A percentile compares a stretch with the other conserved stretches of the same genome.
phyloP scores from a whole-genome alignment of 2,329 filamentous ascomycete species.

The Arthrobotrys megalospora region DNA sequence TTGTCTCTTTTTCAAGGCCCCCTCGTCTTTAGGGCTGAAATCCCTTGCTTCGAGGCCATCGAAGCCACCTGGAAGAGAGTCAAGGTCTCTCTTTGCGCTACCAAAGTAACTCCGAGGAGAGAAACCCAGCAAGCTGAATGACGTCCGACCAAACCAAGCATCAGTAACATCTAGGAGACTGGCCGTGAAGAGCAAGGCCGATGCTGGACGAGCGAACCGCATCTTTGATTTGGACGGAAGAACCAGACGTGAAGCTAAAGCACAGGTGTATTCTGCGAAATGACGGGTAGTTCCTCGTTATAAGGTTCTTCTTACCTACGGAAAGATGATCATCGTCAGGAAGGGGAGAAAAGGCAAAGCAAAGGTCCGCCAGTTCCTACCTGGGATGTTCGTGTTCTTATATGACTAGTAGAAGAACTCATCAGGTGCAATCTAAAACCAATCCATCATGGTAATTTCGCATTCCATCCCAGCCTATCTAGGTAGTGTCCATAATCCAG shows the following conservation, averaged over 20 bases:
- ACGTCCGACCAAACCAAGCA: neutral
- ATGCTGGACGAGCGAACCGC: conserved; percentile 32
- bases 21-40: neutral
- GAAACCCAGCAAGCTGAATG: neutral
- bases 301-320: conserved; percentile 12
- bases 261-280: conserved; percentile 4
- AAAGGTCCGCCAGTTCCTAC: conserved; percentile 4
- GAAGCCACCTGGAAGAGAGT: neutral
- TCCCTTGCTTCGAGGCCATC: conserved; percentile 26
- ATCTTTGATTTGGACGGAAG: conserved; percentile 16
- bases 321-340: conserved; percentile 46
- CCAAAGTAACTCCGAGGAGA: neutral
- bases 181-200: conserved; percentile 9
- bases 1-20: conserved; percentile 27
- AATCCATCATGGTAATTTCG: conserved; percentile 27
- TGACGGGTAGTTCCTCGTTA: conserved; percentile 26
- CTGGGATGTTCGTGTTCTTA: conserved; percentile 42
- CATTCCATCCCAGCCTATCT: conserved; percentile 1
- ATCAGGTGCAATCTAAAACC: neutral
- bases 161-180: conserved; percentile 8
- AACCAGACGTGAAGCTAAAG: conserved; percentile 13
- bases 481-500: conserved; percentile 18
- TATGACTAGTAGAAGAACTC: conserved; percentile 22
- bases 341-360: conserved; percentile 27
- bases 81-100: conserved; percentile 15